Conservation (phyloP, 495 filamentous ascomycete species). For the Penicillium desertorum region DNA sequence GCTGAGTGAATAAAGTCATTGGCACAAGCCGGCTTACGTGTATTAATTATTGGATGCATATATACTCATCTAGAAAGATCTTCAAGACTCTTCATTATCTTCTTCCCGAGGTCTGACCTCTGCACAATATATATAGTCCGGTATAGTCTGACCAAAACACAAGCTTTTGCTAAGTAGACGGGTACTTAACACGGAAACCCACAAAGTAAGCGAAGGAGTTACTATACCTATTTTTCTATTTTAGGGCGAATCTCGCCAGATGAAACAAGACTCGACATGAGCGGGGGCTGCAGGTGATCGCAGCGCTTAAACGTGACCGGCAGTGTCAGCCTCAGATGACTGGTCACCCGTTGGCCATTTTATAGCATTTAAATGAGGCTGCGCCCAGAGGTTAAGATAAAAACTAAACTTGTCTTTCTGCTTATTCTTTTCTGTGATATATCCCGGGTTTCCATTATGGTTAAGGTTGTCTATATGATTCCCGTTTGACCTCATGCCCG, state of each 20-base stretch:
- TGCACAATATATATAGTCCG: background rate
- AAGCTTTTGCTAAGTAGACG: constrained; percentile 18
- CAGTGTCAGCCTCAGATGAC: constrained; percentile 24
- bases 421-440: background rate
- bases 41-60: background rate
- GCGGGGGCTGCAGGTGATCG: constrained; percentile 25
- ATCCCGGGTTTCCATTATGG: background rate
- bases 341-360: constrained; percentile 14
- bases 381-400: background rate
- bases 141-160: background rate
- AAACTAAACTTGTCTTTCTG: background rate
- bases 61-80: background rate
- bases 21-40: background rate
- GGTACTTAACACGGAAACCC: background rate
- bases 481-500: background rate
- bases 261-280: constrained; percentile 4
- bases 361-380: background rate
- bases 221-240: constrained; percentile 1
- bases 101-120: constrained; percentile 16
- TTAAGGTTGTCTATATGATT: background rate
- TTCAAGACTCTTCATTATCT: constrained; percentile 2
- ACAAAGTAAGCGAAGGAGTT: background rate
- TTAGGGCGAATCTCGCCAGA: background rate
- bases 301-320: constrained; percentile 32
- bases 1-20: background rate